Base-by-base conservation (phyloP, 306 rosid species). In the Rosa rugosa region DNA sequence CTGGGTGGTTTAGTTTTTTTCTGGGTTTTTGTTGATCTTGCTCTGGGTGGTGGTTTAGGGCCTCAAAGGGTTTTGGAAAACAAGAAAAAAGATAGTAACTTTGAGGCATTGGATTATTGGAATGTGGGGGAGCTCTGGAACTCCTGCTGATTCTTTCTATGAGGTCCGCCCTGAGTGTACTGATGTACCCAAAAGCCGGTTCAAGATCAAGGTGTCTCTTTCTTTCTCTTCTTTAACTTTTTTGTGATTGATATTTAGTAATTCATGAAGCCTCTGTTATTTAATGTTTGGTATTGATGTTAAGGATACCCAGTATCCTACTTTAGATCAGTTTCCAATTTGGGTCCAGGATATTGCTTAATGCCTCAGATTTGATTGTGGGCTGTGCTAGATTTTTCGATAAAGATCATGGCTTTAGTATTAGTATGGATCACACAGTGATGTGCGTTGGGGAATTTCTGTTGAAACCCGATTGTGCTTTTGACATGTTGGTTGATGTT, bases 111-210 rank as follows among this genome's bases (percentile, higher is more conserved):
- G 86, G 89, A 89, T 93, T 91, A 81, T 84, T 85, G 86, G 89
- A 89, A 96, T 96, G 98, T 96, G 99, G 99, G 84, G 92, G 36
- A 91, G 88, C 80, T 81, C 86, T 49, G 99, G 98, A 76, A 81
- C 85, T 77, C 93, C 97, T 22, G 98, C 92, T 77, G 99, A 93
- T 88, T 91, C 99, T 78, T 96, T 86, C 87, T 96, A 96, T 76
- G 91, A 93, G 91, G 78, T 82, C 70, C 96, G 98, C n/a, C 88
- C 97, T 0, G 98, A 96, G 75, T 93, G 99, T 85, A 96, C 92
- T 0, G 97, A 96, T 91, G 92, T 90, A 40, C 98, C 99, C 79
- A 93, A 89, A 79, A 85, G 91, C 73, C 83, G 87, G 73, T 96
- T 96, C 87, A 96, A 88, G 44, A 96, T 96, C 88, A 93, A 89